These are phyloP conservation scores for Aureoboletus auriporus DNA, from an alignment of 768 basidiomycete species.

Conservation along the genomic window DNA sequence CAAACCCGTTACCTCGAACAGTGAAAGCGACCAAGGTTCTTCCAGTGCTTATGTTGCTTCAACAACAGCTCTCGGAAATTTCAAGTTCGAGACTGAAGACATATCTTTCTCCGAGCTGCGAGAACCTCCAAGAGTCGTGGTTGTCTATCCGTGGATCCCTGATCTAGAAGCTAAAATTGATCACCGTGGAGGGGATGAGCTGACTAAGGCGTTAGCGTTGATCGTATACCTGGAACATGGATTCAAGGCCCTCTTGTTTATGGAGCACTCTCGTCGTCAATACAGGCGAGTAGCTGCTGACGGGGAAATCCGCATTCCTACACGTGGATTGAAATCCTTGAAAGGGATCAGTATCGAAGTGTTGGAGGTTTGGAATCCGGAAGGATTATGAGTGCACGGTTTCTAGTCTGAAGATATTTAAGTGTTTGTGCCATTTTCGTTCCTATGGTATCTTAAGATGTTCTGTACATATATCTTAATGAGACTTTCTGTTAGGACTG, in stretches of 20 bases:
- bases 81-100: background rate
- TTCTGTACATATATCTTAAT: too few relatives aligned
- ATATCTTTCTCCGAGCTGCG: background rate
- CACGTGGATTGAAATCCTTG: background rate
- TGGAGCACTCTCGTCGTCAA: background rate
- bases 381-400: too few relatives aligned
- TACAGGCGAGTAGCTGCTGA: constrained; percentile 19
- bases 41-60: background rate
- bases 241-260: constrained; percentile 6
- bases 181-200: background rate
- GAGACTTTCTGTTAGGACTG: too few relatives aligned
- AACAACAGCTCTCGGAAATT: background rate
- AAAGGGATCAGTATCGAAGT: background rate
- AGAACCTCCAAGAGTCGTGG: background rate
- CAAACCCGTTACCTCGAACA: background rate
- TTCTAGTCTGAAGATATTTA: too few relatives aligned
- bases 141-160: constrained; percentile 10
- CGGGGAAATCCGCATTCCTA: background rate
- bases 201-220: background rate
- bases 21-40: background rate
- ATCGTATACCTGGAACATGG: constrained; percentile 7
- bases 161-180: background rate
- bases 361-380: constrained; percentile 6
- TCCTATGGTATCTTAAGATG: too few relatives aligned
- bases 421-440: too few relatives aligned